These are phyloP conservation scores for Platismatia glauca DNA, from an alignment of 495 filamentous ascomycete species.

Conservation along the genomic window DNA sequence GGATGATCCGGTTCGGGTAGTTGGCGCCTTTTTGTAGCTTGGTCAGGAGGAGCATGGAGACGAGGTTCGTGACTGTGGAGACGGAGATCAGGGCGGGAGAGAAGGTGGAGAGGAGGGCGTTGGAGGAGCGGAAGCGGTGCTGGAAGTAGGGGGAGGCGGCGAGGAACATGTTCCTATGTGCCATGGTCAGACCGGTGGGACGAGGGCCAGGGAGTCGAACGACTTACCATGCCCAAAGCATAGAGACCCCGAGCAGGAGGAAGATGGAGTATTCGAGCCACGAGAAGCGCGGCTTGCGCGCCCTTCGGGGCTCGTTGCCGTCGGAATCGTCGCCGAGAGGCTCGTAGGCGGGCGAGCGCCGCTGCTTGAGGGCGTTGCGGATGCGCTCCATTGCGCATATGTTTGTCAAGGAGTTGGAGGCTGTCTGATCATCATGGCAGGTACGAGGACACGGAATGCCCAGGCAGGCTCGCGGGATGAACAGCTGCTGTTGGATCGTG, in stretches of 20 bases:
- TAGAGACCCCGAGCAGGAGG: conserved; percentile 75
- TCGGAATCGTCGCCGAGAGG: conserved; percentile 20
- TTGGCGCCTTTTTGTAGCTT: conserved; percentile 68
- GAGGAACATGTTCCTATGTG: conserved; percentile 90
- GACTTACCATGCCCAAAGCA: conserved; percentile 93
- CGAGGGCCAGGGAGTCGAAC: not conserved
- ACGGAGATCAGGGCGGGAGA: conserved; percentile 83
- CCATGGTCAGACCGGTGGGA: not conserved
- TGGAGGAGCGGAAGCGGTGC: conserved; percentile 60
- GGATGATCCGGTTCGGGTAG: conserved; percentile 74
- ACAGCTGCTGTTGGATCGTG: conserved; percentile 1
- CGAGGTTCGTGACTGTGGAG: conserved; percentile 72
- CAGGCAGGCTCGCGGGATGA: not conserved
- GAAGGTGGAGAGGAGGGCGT: conserved; percentile 68
- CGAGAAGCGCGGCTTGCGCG: conserved; percentile 41
- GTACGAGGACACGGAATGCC: not conserved
- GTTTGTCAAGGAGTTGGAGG: not conserved
- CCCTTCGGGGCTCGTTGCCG: conserved; percentile 3
- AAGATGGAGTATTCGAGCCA: conserved; percentile 81
- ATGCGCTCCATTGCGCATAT: conserved; percentile 20
- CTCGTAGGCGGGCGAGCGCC: conserved; percentile 19
- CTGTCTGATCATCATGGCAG: not conserved
- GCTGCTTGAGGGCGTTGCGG: conserved; percentile 19
- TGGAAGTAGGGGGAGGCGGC: conserved; percentile 57
- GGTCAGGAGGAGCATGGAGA: conserved; percentile 61